Evolutionary conservation across 2,329 filamentous ascomycete genomes (phyloP).

Genomic region (Monilinia polystroma): DNA sequence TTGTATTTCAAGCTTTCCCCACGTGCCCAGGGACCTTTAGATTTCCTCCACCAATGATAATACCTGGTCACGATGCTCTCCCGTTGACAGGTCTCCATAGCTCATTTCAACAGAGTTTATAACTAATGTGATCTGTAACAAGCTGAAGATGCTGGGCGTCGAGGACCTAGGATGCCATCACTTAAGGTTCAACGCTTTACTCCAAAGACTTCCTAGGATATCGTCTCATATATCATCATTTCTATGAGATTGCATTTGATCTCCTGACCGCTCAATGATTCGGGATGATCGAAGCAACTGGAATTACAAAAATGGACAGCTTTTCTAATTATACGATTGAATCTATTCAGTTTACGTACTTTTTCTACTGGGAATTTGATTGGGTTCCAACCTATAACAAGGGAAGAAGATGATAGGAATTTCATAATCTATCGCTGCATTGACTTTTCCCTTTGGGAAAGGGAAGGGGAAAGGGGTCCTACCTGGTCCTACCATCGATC

Average conservation of each 20-base stretch:
- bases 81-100: not conserved
- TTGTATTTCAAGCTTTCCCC: not conserved
- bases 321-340: not conserved
- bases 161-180: not conserved
- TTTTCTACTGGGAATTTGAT: not conserved
- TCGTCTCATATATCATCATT: conserved; percentile 5
- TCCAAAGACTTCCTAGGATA: not conserved
- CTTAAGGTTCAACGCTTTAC: conserved; percentile 12
- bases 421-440: not conserved
- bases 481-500: conserved; percentile 5
- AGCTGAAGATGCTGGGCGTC: not conserved
- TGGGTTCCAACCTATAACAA: conserved; percentile 5
- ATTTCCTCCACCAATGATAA: not conserved
- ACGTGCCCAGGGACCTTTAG: not conserved
- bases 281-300: conserved; percentile 4
- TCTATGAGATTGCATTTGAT: conserved; percentile 12
- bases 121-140: not conserved
- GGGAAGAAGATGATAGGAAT: not conserved
- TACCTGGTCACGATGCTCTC: not conserved
- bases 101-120: conserved; percentile 12
- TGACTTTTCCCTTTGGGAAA: not conserved
- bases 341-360: not conserved
- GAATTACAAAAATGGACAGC: not conserved
- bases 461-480: too few species aligned
- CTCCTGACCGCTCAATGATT: conserved; percentile 5